Percentiles rank a stretch among this genome's conserved stretches.
phyloP scores from a whole-genome alignment of 2,329 filamentous ascomycete species.

The Ceratocystis cacaofunesta region DNA sequence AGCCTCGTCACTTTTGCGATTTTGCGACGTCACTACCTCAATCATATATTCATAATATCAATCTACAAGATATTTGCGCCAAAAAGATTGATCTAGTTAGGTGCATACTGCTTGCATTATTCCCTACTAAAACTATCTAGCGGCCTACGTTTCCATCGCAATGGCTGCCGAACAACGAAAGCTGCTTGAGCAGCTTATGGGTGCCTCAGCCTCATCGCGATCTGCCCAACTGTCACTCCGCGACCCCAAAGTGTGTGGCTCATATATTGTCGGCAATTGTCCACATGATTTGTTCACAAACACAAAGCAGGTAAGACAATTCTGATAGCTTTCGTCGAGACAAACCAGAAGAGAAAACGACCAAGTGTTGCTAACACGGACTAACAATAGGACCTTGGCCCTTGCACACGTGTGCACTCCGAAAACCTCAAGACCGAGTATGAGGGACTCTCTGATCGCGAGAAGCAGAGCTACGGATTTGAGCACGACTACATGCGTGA shows the following conservation, averaged over 20 bases:
- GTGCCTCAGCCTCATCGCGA: slow-evolving; percentile 56
- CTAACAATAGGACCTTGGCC: slow-evolving; percentile 56
- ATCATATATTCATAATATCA: not conserved
- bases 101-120: not conserved
- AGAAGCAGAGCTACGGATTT: slow-evolving; percentile 70
- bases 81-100: not conserved
- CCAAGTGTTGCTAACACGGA: not conserved
- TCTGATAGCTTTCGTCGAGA: not conserved
- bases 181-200: slow-evolving; percentile 95
- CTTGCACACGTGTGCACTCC: slow-evolving; percentile 75
- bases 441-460: slow-evolving; percentile 53
- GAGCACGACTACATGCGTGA: slow-evolving; percentile 95
- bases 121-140: not conserved
- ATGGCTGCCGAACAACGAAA: slow-evolving; percentile 98
- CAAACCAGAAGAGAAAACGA: not conserved
- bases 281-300: slow-evolving; percentile 99
- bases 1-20: not conserved
- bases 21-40: slow-evolving; percentile 2
- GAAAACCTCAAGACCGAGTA: slow-evolving; percentile 84
- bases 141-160: slow-evolving; percentile 17
- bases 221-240: slow-evolving; percentile 73
- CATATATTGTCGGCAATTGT: slow-evolving; percentile 83
- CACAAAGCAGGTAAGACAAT: slow-evolving; percentile 56
- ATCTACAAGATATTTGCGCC: not conserved
- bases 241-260: slow-evolving; percentile 87